Evolutionary conservation across 2,329 filamentous ascomycete genomes (phyloP).

Genomic region (Botrytis deweyae): DNA sequence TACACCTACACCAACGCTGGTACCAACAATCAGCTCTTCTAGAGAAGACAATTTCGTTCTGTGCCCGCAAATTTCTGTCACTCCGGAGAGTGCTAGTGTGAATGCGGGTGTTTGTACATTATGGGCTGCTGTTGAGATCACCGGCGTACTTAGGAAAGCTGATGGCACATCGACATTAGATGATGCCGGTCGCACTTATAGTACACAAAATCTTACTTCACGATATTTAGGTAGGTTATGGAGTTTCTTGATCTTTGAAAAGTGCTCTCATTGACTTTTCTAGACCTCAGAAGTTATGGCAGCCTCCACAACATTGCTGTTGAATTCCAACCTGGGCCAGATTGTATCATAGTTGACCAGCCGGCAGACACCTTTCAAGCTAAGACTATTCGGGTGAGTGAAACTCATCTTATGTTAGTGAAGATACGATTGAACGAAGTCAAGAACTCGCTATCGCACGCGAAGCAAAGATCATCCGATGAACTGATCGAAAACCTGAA

Average conservation of each 20-base stretch:
- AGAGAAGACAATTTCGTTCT: slow-evolving; percentile 27
- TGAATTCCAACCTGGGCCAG: slow-evolving; percentile 32
- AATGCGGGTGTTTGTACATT: slow-evolving; percentile 37
- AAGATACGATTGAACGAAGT: slow-evolving; percentile 33
- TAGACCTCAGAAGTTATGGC: slow-evolving; percentile 31
- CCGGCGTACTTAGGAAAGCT: slow-evolving; percentile 33
- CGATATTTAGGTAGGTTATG: slow-evolving; percentile 10
- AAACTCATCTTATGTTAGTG: slow-evolving; percentile 37
- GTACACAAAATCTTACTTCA: slow-evolving; percentile 12
- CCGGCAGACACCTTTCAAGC: slow-evolving; percentile 35
- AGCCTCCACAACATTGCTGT: slow-evolving; percentile 36
- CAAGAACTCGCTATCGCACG: slow-evolving; percentile 30
- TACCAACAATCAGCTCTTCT: background rate
- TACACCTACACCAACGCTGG: background rate
- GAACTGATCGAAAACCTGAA: slow-evolving; percentile 60
- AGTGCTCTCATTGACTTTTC: background rate
- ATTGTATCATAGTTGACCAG: slow-evolving; percentile 34
- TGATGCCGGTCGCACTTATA: slow-evolving; percentile 6
- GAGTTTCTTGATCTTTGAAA: background rate
- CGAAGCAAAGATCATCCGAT: slow-evolving; percentile 47
- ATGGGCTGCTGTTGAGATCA: slow-evolving; percentile 42
- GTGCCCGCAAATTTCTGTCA: slow-evolving; percentile 38
- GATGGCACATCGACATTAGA: slow-evolving; percentile 24
- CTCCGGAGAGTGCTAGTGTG: slow-evolving; percentile 37
- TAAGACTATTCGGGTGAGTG: slow-evolving; percentile 29